phyloP scores from a whole-genome alignment of 495 filamentous ascomycete genomes.

The Aspergillus carlsbadensis region DNA sequence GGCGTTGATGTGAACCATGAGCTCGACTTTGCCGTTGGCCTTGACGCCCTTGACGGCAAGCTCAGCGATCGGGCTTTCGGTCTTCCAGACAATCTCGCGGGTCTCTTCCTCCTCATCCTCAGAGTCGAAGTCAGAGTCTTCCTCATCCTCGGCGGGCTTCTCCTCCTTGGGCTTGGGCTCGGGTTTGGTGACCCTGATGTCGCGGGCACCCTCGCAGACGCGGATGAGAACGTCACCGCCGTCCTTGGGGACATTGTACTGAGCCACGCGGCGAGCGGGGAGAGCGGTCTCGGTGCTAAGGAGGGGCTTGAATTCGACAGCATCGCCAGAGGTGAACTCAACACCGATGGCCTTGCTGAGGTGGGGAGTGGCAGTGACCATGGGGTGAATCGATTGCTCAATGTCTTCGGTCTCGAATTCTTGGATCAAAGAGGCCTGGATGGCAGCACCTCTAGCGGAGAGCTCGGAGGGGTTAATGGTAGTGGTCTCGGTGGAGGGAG shows the following conservation, averaged over 20 bases:
- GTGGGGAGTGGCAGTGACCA: conserved; percentile 91
- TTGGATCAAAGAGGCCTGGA: conserved; percentile 89
- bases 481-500: conserved; percentile 70
- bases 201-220: conserved; percentile 78
- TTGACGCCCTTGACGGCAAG: conserved; percentile 76
- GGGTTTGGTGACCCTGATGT: conserved; percentile 88
- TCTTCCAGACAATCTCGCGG: conserved; percentile 90
- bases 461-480: conserved; percentile 95
- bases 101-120: conserved; percentile 76
- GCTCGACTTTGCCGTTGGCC: conserved; percentile 89
- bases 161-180: conserved; percentile 73
- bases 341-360: conserved; percentile 86
- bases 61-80: conserved; percentile 80
- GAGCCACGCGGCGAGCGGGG: conserved; percentile 78
- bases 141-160: conserved; percentile 52
- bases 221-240: conserved; percentile 86
- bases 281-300: conserved; percentile 84
- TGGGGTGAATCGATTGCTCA: conserved; percentile 91
- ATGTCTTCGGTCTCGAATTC: conserved; percentile 93
- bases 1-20: conserved; percentile 79
- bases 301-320: conserved; percentile 71
- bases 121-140: conserved; percentile 62
- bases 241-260: conserved; percentile 67
- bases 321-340: conserved; percentile 62
- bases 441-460: conserved; percentile 83